These are phyloP conservation scores for Candida frijolesensis DNA, from an alignment of 1,139 yeast species.

Conservation along the genomic window DNA sequence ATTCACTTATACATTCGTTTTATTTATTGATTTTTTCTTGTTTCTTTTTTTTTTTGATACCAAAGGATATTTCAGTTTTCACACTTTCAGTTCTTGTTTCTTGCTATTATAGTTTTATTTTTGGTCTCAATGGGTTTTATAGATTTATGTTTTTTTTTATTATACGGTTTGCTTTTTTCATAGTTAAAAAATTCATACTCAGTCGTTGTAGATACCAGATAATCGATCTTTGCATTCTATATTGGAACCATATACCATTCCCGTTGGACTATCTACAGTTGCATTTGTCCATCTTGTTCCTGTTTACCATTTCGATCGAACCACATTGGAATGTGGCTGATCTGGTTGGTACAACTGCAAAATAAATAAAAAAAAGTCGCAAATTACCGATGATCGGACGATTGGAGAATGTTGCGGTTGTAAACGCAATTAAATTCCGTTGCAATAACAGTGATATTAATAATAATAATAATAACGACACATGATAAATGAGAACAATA, in stretches of 20 bases:
- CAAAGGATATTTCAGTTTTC: background rate
- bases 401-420: background rate
- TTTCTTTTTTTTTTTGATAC: background rate
- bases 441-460: background rate
- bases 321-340: background rate
- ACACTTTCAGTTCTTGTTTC: background rate
- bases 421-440: background rate
- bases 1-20: slow-evolving; percentile 5
- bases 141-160: background rate
- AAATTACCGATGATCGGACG: slow-evolving; percentile 3
- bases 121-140: background rate
- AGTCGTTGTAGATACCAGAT: background rate
- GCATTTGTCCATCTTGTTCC: too few relatives aligned
- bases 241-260: background rate
- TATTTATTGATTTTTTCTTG: background rate
- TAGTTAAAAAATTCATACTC: background rate
- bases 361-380: background rate
- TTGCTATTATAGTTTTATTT: background rate
- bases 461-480: background rate
- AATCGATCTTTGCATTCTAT: background rate
- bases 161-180: background rate
- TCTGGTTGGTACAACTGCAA: background rate
- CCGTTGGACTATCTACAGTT: too few relatives aligned
- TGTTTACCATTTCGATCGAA: background rate
- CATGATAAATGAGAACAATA: too few relatives aligned